phyloP scores from a whole-genome alignment of 495 filamentous ascomycete genomes.

The Aspergillus heteromorphus region DNA sequence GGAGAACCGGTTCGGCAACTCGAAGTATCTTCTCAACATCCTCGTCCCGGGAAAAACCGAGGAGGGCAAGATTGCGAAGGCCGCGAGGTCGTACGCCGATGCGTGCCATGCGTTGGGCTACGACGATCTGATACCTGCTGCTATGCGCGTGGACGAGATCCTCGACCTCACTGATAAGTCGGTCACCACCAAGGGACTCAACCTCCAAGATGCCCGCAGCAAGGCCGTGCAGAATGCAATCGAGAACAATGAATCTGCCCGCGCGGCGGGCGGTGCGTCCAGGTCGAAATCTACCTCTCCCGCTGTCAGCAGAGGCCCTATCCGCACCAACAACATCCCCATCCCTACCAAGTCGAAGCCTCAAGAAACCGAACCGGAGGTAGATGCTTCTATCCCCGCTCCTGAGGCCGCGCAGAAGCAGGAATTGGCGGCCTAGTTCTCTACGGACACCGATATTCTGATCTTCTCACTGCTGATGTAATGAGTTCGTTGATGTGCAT shows the following conservation, averaged over 20 bases:
- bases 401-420: conserved; percentile 20
- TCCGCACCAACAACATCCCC: conserved; percentile 36
- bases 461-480: neutral
- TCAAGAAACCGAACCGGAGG: conserved; percentile 10
- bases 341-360: conserved; percentile 20
- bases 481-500: neutral
- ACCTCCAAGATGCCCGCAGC: conserved; percentile 25
- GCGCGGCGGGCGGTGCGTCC: conserved; percentile 34
- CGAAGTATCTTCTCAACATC: conserved; percentile 81
- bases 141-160: conserved; percentile 57
- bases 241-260: conserved; percentile 42
- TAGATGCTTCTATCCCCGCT: conserved; percentile 20
- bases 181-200: conserved; percentile 10
- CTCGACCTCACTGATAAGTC: conserved; percentile 52
- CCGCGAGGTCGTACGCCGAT: conserved; percentile 59
- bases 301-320: conserved; percentile 26
- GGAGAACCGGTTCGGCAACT: conserved; percentile 84
- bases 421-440: conserved; percentile 21
- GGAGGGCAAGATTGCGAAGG: conserved; percentile 48
- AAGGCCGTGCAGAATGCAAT: conserved; percentile 51
- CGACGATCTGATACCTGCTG: conserved; percentile 52
- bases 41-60: conserved; percentile 75
- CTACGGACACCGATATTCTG: neutral
- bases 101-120: conserved; percentile 57
- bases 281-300: conserved; percentile 28